Conservation (phyloP, 2,329 filamentous ascomycete genomes). For the Colletotrichum camelliae region DNA sequence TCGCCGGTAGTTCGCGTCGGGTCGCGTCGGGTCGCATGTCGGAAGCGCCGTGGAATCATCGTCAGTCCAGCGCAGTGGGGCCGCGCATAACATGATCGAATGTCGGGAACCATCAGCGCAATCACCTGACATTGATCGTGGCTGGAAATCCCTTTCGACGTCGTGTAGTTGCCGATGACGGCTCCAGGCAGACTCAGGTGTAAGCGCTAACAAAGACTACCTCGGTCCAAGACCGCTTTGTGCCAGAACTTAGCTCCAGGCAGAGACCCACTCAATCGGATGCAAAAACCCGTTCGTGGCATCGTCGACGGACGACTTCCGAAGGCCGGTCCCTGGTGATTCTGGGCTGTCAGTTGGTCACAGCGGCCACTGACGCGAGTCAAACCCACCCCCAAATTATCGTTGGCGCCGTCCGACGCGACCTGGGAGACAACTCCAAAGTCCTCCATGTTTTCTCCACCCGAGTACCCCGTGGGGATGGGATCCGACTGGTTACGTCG, state of each 20-base stretch:
- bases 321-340: background rate
- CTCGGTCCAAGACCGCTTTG: background rate
- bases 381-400: background rate
- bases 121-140: background rate
- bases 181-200: background rate
- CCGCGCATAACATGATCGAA: background rate
- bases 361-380: background rate
- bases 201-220: background rate
- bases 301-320: slow-evolving; percentile 18
- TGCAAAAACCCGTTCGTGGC: background rate
- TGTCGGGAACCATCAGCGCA: background rate
- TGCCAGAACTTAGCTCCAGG: background rate
- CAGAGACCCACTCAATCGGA: background rate
- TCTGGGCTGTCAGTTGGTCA: background rate
- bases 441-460: slow-evolving; percentile 16
- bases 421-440: background rate
- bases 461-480: slow-evolving; percentile 15
- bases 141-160: accelerated
- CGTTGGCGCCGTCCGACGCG: background rate
- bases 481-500: slow-evolving; percentile 7
- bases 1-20: background rate
- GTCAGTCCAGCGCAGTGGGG: background rate
- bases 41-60: background rate
- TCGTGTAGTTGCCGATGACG: background rate
- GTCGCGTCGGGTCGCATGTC: slow-evolving; percentile 19